Evolutionary conservation across 2,329 filamentous ascomycete species (phyloP).

Genomic region (Fusarium mundagurra): DNA sequence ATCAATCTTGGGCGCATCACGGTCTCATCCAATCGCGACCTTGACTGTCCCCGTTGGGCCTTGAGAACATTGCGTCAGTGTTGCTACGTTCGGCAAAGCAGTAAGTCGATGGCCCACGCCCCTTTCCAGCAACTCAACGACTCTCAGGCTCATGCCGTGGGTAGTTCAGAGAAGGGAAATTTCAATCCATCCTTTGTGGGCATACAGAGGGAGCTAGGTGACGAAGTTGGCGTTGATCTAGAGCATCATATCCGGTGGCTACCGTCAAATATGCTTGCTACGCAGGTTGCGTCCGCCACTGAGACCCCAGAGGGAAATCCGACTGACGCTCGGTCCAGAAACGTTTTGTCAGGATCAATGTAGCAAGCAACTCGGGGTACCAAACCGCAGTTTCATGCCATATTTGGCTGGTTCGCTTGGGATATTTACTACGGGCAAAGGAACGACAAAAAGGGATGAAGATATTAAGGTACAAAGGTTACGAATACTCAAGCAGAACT

Average conservation of each 20-base stretch:
- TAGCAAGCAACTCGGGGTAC: background rate
- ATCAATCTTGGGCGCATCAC: slow-evolving; percentile 51
- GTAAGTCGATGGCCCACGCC: background rate
- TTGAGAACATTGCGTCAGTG: background rate
- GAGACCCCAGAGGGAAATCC: fast-evolving
- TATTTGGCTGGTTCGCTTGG: slow-evolving; percentile 16
- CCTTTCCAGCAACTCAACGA: fast-evolving
- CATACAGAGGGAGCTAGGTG: background rate
- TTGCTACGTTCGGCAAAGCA: background rate
- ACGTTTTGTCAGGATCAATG: background rate
- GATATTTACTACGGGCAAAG: background rate
- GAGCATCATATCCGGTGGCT: background rate
- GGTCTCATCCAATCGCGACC: too few species aligned
- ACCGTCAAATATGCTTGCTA: background rate
- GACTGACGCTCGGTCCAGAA: fast-evolving
- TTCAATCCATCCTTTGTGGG: fast-evolving
- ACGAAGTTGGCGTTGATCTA: fast-evolving
- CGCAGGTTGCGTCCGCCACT: background rate
- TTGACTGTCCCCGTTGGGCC: too few species aligned
- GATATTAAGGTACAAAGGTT: too few species aligned
- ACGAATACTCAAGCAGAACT: fast-evolving
- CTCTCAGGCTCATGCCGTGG: background rate
- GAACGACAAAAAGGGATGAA: too few species aligned
- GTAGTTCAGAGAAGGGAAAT: too few species aligned
- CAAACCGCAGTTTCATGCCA: background rate